Conservation (phyloP, 1,284 basidiomycete genomes). For the Ustilago tritici region DNA sequence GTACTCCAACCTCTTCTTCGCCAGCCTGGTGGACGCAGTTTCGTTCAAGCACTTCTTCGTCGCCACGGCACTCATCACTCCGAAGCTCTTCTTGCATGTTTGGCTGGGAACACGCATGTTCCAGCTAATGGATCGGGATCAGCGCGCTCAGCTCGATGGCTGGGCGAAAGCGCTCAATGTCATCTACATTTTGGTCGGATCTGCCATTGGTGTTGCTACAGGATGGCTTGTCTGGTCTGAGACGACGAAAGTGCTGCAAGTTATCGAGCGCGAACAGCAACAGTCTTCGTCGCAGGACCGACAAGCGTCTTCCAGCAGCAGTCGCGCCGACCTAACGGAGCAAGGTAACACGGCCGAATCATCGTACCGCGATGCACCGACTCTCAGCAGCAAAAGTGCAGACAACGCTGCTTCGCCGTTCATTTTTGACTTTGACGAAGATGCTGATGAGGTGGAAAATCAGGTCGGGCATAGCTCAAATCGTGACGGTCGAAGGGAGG, state of each 20-base stretch:
- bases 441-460: slow-evolving; percentile 11
- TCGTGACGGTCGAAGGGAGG: neutral
- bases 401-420: slow-evolving; percentile 16
- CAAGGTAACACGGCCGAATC: neutral
- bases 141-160: slow-evolving; percentile 43
- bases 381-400: neutral
- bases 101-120: slow-evolving; percentile 63
- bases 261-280: slow-evolving; percentile 24
- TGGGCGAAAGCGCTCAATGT: slow-evolving; percentile 45
- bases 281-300: neutral
- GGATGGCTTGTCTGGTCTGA: slow-evolving; percentile 48
- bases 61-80: slow-evolving; percentile 60
- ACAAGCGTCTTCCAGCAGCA: neutral
- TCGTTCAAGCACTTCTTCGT: slow-evolving; percentile 51
- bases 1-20: slow-evolving; percentile 54
- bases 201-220: slow-evolving; percentile 33
- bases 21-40: slow-evolving; percentile 50
- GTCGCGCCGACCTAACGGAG: neutral
- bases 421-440: slow-evolving; percentile 30
- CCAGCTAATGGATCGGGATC: slow-evolving; percentile 57
- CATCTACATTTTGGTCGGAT: slow-evolving; percentile 45
- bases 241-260: slow-evolving; percentile 33
- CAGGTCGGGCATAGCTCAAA: neutral
- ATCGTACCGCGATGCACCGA: slow-evolving; percentile 13
- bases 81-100: slow-evolving; percentile 65